Evolutionary conservation across 768 basidiomycete species (phyloP), one percentile per base, ranked within the genome.

Genomic region (Lyophyllum decastes): DNA sequence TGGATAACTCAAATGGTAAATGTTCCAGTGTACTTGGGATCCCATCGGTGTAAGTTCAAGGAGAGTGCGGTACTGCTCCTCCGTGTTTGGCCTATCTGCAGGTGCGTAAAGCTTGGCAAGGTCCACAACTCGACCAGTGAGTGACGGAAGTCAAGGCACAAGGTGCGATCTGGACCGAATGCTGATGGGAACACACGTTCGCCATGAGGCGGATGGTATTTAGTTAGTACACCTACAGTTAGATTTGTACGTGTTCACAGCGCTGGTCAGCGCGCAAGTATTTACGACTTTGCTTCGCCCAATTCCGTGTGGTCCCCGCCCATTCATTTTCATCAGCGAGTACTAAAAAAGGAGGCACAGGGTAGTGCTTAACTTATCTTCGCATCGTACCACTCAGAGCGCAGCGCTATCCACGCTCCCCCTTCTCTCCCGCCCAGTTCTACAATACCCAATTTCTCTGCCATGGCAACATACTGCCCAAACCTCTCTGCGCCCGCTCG

Each of bases 401-500:
- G 64, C 34, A 80, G 63, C 12, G 63, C 46, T 27, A 79, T 73
- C 81, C 81, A 81, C 9, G 72, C 75, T 14, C 55, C 35, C 4
- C 71, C 71, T 25, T 69, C 73, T 43, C 40, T 44, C 3, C 78
- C 80, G 26, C 82, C 82, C 14, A 73, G 68, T 41, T 73, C 70
- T 52, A 82, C 61, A 27, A 83, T 68, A 22, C 71, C 74, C 14
- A 61, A 68, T 55, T 74, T 66, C 38, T 70, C 67, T 12, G 82
- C 82, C 53, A 74, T 58, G 9, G 58, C 61, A 12, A 71, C 51
- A 59, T 83, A 84, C 41, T 78, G 72, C 17, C 68, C 68, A 59
- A 83, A 81, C 24, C 65, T 74, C 6, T 71, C 26, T 4, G 75
- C 77, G 1, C 78, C 77, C 10, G 77, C 80, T 33, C 65, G 64